phyloP scores from a whole-genome alignment of 768 basidiomycete genomes.

The Mrakia gelida region DNA sequence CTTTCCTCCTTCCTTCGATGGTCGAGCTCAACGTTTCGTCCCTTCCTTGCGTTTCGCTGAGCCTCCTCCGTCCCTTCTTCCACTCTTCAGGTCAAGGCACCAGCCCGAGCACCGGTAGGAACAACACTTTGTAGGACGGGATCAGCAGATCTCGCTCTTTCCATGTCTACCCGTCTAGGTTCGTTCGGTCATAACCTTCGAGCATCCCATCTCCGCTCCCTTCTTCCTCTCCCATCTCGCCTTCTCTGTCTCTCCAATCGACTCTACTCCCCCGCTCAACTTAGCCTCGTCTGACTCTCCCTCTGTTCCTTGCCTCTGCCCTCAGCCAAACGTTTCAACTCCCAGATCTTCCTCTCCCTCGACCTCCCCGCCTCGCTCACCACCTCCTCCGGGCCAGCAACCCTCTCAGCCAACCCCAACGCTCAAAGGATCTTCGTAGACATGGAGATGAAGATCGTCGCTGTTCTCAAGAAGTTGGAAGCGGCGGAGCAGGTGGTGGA shows the following conservation, averaged over 20 bases:
- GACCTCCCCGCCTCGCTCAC: constrained; percentile 17
- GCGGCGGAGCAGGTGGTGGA: neutral
- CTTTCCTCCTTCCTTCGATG: too few relatives aligned
- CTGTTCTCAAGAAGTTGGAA: neutral
- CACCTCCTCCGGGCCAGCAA: neutral
- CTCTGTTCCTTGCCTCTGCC: neutral
- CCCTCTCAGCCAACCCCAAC: neutral
- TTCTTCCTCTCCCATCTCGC: neutral
- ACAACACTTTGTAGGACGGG: constrained; percentile 17
- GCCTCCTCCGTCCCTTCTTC: too few relatives aligned
- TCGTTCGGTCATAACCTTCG: neutral
- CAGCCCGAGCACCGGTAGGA: neutral
- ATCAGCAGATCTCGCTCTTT: constrained; percentile 15
- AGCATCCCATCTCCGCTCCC: neutral
- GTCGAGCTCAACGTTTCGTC: constrained; percentile 11
- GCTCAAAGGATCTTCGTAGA: constrained; percentile 16
- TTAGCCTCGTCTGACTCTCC: neutral
- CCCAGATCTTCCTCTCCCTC: constrained; percentile 21
- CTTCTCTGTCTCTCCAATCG: neutral
- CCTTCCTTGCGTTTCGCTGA: neutral
- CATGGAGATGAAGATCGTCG: constrained; percentile 17
- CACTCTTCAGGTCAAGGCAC: neutral
- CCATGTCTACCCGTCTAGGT: constrained; percentile 17
- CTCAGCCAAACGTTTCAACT: constrained; percentile 1
- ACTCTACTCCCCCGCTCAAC: neutral